Evolutionary conservation across 1,284 basidiomycete genomes (phyloP), one percentile per base, ranked within the genome.

Genomic region (Cutaneotrichosporon cavernicola): DNA sequence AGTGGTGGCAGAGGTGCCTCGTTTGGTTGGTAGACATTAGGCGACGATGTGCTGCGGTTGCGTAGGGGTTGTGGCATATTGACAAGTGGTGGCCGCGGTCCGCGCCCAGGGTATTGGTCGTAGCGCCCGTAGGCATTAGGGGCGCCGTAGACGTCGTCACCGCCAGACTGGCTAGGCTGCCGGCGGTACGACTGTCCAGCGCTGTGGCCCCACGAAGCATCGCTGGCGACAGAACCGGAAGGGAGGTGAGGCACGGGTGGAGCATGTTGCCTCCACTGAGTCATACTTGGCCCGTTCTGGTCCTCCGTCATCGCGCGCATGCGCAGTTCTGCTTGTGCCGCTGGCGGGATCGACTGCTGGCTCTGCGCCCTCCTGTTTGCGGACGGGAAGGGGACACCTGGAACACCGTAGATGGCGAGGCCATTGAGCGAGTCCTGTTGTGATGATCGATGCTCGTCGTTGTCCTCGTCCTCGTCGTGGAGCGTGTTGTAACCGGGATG

Each of bases 261-360:
- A 1, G 85, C 85, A 50, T 81, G 81, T 71, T 82, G 79, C 69
- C 86, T 81, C 89, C 89, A 90, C 67, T 87, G 87, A 1, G 83
- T 81, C 81, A 90, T 87, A 21, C 84, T 82, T 18, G 85, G 82
- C 2, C 88, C 87, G 68, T 85, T 86, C 60, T 84, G 82, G 73
- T 90, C 89, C 73, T 91, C 90, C 13, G 89, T 89, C 68, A 87
- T 84, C n/a, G 88, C 87, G 47, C 90, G 83, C 21, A 73, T 65
- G 72, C 80, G 30, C 80, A 78, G 68, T 84, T 79, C 77, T 22
- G 79, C 85, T 60, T 86, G 85, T 62, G 79, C 74, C 46, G 88
- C 87, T 18, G 84, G 79, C 7, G 86, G 85, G 75, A 87, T 83
- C 68, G 82, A 86, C 72, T 85, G 77, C 59, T 76, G 75, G 65